A percentile compares a stretch with the other conserved stretches of the same genome.
Conservation (phyloP, 2,329 filamentous ascomycete genomes). For the Fonsecaea erecta region DNA sequence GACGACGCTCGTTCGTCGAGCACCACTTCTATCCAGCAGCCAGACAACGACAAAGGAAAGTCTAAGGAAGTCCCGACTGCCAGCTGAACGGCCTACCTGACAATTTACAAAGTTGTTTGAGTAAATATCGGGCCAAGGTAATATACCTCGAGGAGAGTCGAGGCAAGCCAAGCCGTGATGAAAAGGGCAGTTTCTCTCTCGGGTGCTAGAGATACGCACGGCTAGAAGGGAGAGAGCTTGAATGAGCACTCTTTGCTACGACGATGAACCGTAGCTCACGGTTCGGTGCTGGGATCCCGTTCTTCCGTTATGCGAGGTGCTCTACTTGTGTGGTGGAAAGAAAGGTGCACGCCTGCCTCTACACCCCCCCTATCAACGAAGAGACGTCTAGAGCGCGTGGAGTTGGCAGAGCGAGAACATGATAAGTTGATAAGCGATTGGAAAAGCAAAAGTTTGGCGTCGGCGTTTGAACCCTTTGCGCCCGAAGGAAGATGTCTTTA, state of each 20-base stretch:
- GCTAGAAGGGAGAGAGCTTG: not conserved
- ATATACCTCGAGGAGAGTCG: not conserved
- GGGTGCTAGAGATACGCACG: not conserved
- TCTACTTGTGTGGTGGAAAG: not conserved
- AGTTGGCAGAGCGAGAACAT: not conserved
- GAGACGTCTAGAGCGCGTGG: not conserved
- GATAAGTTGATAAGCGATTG: not conserved
- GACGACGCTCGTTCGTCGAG: conserved; percentile 49
- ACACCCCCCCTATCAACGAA: not conserved
- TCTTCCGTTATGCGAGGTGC: not conserved
- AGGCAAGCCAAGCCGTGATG: not conserved
- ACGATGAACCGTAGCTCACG: not conserved
- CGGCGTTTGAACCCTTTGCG: not conserved
- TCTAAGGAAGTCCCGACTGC: conserved; percentile 18
- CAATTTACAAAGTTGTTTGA: not conserved
- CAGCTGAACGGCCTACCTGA: not conserved
- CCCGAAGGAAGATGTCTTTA: not conserved
- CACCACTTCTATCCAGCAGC: conserved; percentile 27
- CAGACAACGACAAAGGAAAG: conserved; percentile 36
- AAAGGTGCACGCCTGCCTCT: not conserved
- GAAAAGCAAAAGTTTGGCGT: not conserved
- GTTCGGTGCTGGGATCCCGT: not conserved
- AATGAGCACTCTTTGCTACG: conserved; percentile 3
- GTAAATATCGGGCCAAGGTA: not conserved
- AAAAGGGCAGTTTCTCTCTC: not conserved